Conservation (phyloP, 306 rosid species). For the Corylus avellana region DNA sequence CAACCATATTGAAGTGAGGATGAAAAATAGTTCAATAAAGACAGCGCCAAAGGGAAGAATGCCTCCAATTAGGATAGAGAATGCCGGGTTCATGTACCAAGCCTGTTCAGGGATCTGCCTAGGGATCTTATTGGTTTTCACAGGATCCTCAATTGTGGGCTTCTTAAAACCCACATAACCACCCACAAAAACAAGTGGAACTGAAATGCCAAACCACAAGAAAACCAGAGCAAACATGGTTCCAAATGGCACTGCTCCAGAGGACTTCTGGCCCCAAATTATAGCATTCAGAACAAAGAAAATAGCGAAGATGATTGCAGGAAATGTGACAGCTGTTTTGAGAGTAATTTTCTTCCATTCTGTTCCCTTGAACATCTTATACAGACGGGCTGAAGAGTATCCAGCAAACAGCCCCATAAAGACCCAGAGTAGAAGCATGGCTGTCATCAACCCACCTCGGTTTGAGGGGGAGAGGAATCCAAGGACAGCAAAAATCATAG, state of each 20-base stretch:
- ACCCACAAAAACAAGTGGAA: conserved; percentile 79
- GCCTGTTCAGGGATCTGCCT: conserved; percentile 90
- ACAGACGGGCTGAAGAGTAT: conserved; percentile 66
- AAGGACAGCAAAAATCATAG: conserved; percentile 85
- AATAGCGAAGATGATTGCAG: conserved; percentile 59
- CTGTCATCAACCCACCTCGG: conserved; percentile 92
- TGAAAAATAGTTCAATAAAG: conserved; percentile 94
- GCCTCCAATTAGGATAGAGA: conserved; percentile 78
- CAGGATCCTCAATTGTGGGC: conserved; percentile 68
- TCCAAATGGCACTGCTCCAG: conserved; percentile 96
- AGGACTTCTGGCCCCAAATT: conserved; percentile 88
- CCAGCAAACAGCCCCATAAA: conserved; percentile 84
- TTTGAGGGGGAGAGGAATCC: conserved; percentile 90
- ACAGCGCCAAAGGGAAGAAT: conserved; percentile 91
- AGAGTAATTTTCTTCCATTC: conserved; percentile 75
- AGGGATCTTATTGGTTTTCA: conserved; percentile 81
- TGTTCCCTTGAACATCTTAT: conserved; percentile 73
- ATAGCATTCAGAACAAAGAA: conserved; percentile 84
- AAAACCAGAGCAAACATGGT: conserved; percentile 93
- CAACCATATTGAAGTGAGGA: conserved; percentile 92
- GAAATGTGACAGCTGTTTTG: conserved; percentile 78
- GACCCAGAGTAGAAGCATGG: conserved; percentile 91
- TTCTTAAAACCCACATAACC: conserved; percentile 68
- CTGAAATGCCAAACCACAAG: conserved; percentile 96
- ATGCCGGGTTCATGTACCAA: conserved; percentile 79